A percentile compares a stretch with the other conserved stretches of the same genome.
Evolutionary conservation across 345 rosid genomes (phyloP).

Genomic region (Mercurialis annua): DNA sequence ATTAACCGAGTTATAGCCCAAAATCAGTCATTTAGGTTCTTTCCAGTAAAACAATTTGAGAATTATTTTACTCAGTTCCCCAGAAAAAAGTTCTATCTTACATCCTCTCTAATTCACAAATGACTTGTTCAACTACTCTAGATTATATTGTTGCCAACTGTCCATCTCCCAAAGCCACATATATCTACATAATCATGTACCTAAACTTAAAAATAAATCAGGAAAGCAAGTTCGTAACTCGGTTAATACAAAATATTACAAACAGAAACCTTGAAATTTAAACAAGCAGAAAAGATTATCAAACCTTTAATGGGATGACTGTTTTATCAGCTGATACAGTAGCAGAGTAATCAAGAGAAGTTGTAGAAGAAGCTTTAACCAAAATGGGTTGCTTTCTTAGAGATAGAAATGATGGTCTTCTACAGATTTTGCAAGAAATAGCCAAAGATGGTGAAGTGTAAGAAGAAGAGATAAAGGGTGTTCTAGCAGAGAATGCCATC

Average conservation of each 20-base stretch:
- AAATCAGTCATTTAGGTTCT: neutral
- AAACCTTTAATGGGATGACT: constrained; percentile 46
- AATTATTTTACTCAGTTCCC: neutral
- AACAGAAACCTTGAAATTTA: too few relatives aligned
- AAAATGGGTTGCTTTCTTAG: constrained; percentile 38
- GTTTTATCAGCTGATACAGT: constrained; percentile 38
- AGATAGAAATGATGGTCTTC: constrained; percentile 25
- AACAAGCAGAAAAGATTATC: neutral
- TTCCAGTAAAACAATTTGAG: neutral
- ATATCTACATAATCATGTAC: neutral
- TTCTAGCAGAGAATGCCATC: constrained; percentile 42
- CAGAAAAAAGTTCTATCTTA: neutral
- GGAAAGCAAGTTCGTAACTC: neutral
- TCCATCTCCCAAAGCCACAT: neutral
- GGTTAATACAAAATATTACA: neutral
- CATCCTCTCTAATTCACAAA: neutral
- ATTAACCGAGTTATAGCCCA: neutral
- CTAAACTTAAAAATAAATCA: neutral
- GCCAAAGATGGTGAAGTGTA: constrained; percentile 38
- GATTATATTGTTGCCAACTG: too few relatives aligned
- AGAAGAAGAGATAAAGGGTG: constrained; percentile 38
- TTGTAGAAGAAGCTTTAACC: constrained; percentile 56
- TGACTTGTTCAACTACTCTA: too few relatives aligned
- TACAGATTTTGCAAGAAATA: constrained; percentile 28
- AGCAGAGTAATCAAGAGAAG: constrained; percentile 43